These are phyloP conservation scores for Vigna trinervia DNA, from an alignment of 306 rosid species.

Conservation along the genomic window DNA sequence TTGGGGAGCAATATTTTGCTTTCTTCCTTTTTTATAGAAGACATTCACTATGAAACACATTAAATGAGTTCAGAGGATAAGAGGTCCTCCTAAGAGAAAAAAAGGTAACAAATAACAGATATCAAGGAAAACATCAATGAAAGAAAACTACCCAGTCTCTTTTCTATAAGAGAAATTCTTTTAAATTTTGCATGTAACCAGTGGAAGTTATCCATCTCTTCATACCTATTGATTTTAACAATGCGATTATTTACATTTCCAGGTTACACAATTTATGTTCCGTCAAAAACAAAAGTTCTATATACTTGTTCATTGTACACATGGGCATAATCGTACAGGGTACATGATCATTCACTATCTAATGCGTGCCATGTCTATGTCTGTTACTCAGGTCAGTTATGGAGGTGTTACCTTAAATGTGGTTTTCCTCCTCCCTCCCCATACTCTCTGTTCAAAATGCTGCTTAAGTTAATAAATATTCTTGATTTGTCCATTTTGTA, in stretches of 20 bases:
- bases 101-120: background rate
- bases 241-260: constrained; percentile 44
- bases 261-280: constrained; percentile 81
- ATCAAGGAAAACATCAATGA: background rate
- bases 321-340: constrained; percentile 99
- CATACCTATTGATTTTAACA: constrained; percentile 26
- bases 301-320: constrained; percentile 98
- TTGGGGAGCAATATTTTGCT: constrained; percentile 1
- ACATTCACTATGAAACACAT: background rate
- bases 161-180: background rate
- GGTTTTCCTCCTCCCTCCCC: background rate
- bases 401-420: constrained; percentile 32
- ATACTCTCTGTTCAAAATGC: constrained; percentile 13
- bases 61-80: background rate
- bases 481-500: constrained; percentile 50
- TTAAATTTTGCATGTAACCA: background rate
- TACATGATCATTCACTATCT: constrained; percentile 93
- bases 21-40: background rate
- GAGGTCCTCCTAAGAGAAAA: background rate
- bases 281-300: constrained; percentile 91
- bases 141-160: background rate
- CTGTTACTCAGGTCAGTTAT: constrained; percentile 83
- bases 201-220: background rate
- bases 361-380: constrained; percentile 76
- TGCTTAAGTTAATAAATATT: constrained; percentile 28